Base-by-base conservation (phyloP, 352 stramenopile genomes). In the Globisporangium barbulae region DNA sequence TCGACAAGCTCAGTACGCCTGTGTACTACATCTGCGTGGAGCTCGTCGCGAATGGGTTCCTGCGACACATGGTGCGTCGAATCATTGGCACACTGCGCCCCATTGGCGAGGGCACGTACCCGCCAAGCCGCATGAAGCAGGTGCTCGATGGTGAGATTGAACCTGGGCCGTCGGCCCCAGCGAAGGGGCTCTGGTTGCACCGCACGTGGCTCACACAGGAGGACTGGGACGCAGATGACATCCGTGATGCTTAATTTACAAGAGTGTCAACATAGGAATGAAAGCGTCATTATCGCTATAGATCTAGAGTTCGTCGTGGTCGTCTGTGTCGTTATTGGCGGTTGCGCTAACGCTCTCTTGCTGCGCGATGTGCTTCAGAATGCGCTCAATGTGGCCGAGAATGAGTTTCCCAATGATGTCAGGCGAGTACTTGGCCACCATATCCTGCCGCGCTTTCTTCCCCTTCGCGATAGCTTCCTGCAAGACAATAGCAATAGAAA, bases 31-130 rank as follows among this genome's bases (percentile, higher is more conserved):
- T 94, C 33, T 96, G 87, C 66, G 74, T 96, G 25, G 87, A 96
- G 71, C 72, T 96, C 25, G 68, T 91, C 44, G 87, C 85, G 30
- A 94, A 89, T 49, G 87, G 87, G 5, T 96, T 96, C 60, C 65
- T 96, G n/a, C 70, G 87, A 13, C 87, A 96, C 71, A 96, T 96
- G 87, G 83, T 96, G 64, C 83, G 87, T 10, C 83, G 87, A 5
- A 96, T 96, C 65, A 76, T 96, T 13, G 87, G 87, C 48, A 96
- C 83, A 7, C 55, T 90, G 44, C 81, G 87, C 9, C 83, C 76
- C 5, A 93, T 96, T 65, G 85, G 73, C n/a, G 85, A 94, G 75
- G 85, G 87, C 10, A 78, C 75, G 3, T 75, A 81, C 30, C 72
- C 79, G 3, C 70, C 79, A 3, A 75, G 37, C 15, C 74, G 70